A percentile compares a stretch with the other conserved stretches of the same genome.
These are phyloP conservation scores for Rhodotorula paludigena DNA, from an alignment of 768 basidiomycete species.

Conservation along the genomic window DNA sequence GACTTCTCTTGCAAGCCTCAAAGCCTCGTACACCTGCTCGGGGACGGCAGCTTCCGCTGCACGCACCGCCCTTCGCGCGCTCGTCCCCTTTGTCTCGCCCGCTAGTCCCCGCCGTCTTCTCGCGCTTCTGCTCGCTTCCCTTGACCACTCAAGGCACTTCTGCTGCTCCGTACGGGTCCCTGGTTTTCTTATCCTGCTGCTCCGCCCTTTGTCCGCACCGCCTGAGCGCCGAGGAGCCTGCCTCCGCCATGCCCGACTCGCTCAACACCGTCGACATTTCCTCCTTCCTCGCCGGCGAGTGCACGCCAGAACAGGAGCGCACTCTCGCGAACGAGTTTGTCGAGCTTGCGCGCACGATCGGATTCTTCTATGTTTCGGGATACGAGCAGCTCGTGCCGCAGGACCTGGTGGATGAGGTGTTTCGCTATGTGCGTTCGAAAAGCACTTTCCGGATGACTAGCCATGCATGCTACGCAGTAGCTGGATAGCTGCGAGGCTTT, in stretches of 20 bases:
- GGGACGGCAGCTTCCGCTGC: too few relatives aligned
- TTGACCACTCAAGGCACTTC: too few relatives aligned
- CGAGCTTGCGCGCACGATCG: slow-evolving; percentile 41
- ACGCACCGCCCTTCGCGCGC: too few relatives aligned
- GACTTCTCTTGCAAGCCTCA: too few relatives aligned
- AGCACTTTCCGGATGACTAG: neutral
- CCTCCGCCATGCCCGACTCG: neutral
- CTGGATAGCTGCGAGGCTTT: slow-evolving; percentile 42
- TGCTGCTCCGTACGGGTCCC: too few relatives aligned
- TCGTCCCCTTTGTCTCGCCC: too few relatives aligned
- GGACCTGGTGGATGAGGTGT: slow-evolving; percentile 41
- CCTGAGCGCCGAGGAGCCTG: too few relatives aligned
- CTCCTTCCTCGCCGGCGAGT: neutral
- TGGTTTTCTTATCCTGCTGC: too few relatives aligned
- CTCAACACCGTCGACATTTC: slow-evolving; percentile 30
- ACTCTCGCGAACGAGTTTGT: neutral
- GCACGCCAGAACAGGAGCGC: neutral
- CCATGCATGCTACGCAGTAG: slow-evolving; percentile 35
- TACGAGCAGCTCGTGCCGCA: slow-evolving; percentile 51
- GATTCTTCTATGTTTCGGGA: slow-evolving; percentile 53
- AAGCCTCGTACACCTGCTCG: too few relatives aligned
- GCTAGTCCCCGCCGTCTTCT: too few relatives aligned
- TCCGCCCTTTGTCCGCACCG: neutral
- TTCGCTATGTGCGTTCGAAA: slow-evolving; percentile 2
- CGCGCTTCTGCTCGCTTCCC: too few relatives aligned